These are phyloP conservation scores for Aspergillus olivimuriae DNA, from an alignment of 495 filamentous ascomycete species.

Conservation along the genomic window DNA sequence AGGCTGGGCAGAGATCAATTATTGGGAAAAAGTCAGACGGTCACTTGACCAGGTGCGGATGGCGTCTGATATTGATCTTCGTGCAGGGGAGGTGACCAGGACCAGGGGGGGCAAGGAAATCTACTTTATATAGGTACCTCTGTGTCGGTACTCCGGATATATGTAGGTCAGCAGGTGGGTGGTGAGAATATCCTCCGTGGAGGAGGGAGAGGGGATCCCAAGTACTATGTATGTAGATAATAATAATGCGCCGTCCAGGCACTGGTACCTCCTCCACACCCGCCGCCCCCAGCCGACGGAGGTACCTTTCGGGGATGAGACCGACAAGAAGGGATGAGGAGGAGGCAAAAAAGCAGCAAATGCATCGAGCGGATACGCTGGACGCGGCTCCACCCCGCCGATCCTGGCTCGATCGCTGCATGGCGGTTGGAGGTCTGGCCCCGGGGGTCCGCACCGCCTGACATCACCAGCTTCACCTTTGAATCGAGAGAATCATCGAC, in stretches of 20 bases:
- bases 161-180: too few relatives aligned
- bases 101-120: neutral
- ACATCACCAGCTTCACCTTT: constrained; percentile 10
- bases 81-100: too few relatives aligned
- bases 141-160: neutral
- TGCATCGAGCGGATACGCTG: too few relatives aligned
- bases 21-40: neutral
- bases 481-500: neutral
- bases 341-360: constrained; percentile 4
- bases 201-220: too few relatives aligned
- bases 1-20: neutral
- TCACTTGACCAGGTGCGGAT: neutral
- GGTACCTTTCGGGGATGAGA: neutral
- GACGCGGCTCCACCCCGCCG: constrained; percentile 8
- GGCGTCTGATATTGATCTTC: neutral
- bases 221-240: too few relatives aligned
- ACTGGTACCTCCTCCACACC: too few relatives aligned
- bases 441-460: constrained; percentile 12
- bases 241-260: too few relatives aligned
- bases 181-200: too few relatives aligned
- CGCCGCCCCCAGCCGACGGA: neutral
- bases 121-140: neutral
- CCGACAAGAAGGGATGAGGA: constrained; percentile 13
- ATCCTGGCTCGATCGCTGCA: constrained; percentile 20
- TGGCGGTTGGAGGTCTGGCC: constrained; percentile 21